These are phyloP conservation scores for Tulasnella sp. DNA, from an alignment of 768 basidiomycete genomes.

Conservation along the genomic window DNA sequence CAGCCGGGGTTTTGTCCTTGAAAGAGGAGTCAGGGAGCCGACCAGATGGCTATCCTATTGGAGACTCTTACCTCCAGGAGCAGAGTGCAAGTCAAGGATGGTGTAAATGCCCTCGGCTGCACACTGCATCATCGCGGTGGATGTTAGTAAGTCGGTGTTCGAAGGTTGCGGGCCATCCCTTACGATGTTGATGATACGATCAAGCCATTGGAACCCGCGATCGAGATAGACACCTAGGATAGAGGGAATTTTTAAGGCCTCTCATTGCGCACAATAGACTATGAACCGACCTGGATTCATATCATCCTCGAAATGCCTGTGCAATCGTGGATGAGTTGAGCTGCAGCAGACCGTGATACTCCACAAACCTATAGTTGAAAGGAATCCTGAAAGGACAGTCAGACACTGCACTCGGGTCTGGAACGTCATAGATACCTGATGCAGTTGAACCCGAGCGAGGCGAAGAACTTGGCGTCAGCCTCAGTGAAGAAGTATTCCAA, in stretches of 20 bases:
- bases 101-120: constrained; percentile 62
- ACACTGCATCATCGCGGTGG: constrained; percentile 28
- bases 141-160: neutral
- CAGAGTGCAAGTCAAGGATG: constrained; percentile 59
- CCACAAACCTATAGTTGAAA: constrained; percentile 65
- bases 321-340: neutral
- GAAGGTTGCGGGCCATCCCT: neutral
- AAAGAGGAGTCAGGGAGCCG: neutral
- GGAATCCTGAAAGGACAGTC: constrained; percentile 27
- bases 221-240: constrained; percentile 45
- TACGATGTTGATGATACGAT: constrained; percentile 55
- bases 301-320: constrained; percentile 38
- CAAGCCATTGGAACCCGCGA: constrained; percentile 68
- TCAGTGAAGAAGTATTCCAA: constrained; percentile 75
- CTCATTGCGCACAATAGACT: neutral
- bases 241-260: neutral
- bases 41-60: neutral
- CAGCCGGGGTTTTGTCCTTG: constrained; percentile 42
- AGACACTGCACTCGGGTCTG: too few relatives aligned
- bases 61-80: constrained; percentile 25
- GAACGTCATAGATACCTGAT: constrained; percentile 34
- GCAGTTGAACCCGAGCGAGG: constrained; percentile 66
- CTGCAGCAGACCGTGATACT: constrained; percentile 20
- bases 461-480: constrained; percentile 64
- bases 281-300: constrained; percentile 47